Evolutionary conservation across 345 rosid genomes (phyloP).

Genomic region (Odontarrhena argentea): DNA sequence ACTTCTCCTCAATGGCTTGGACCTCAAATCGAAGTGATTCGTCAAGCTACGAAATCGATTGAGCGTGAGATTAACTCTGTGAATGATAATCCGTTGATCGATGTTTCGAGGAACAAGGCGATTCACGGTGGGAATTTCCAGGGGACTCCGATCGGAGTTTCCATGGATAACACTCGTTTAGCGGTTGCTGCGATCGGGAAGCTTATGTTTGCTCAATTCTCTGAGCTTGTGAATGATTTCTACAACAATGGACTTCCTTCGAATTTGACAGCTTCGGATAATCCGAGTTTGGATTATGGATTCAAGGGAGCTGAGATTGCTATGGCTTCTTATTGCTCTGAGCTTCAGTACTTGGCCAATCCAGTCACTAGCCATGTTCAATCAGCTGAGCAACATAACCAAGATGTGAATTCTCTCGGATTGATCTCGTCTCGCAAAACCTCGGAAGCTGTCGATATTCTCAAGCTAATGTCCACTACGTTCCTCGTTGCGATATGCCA

Average conservation of each 20-base stretch:
- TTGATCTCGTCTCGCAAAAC: conserved; percentile 69
- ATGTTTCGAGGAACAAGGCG: conserved; percentile 69
- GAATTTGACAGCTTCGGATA: conserved; percentile 61
- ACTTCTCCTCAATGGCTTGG: conserved; percentile 87
- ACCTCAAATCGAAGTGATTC: conserved; percentile 72
- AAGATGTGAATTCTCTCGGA: conserved; percentile 77
- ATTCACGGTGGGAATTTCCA: conserved; percentile 85
- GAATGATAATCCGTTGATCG: conserved; percentile 76
- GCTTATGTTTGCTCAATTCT: conserved; percentile 76
- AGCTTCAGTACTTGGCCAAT: conserved; percentile 72
- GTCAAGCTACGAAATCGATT: conserved; percentile 63
- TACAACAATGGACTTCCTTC: conserved; percentile 86
- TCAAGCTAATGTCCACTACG: conserved; percentile 76
- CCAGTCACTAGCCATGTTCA: conserved; percentile 80
- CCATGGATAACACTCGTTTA: conserved; percentile 74
- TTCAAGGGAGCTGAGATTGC: conserved; percentile 78
- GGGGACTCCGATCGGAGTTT: conserved; percentile 85
- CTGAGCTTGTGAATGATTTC: conserved; percentile 75
- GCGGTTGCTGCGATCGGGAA: conserved; percentile 77
- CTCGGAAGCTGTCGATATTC: conserved; percentile 58
- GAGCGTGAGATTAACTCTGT: conserved; percentile 84
- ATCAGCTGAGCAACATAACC: conserved; percentile 80
- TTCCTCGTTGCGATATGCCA: conserved; percentile 67
- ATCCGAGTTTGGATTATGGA: conserved; percentile 78
- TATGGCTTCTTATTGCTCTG: conserved; percentile 46